These are phyloP conservation scores for Xylariaceae sp. DNA, from an alignment of 2,329 filamentous ascomycete genomes.

Conservation along the genomic window DNA sequence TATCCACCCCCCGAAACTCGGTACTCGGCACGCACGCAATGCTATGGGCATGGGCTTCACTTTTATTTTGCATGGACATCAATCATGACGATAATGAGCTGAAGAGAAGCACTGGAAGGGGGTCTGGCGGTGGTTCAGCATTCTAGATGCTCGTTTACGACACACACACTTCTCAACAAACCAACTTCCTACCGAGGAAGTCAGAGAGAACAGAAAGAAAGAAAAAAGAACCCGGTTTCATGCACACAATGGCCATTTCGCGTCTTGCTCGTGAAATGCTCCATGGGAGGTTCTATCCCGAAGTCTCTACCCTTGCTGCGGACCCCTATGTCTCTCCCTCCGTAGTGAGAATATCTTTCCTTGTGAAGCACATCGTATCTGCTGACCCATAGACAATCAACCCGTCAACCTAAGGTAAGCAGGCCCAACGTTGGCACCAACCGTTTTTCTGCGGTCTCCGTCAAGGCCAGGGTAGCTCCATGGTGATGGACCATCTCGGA, in stretches of 20 bases:
- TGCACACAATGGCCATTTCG: slow-evolving; percentile 72
- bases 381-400: no score
- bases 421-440: no score
- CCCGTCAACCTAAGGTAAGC: no score
- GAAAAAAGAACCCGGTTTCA: slow-evolving; percentile 39
- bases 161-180: slow-evolving; percentile 9
- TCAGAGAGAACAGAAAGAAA: slow-evolving; percentile 26
- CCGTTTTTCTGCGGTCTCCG: no score
- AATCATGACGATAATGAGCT: slow-evolving; percentile 11
- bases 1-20: slow-evolving; percentile 13
- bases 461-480: no score
- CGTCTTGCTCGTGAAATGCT: slow-evolving; percentile 62
- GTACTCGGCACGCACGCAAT: slow-evolving; percentile 13
- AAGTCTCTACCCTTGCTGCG: slow-evolving; percentile 42
- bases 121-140: slow-evolving; percentile 22
- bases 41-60: slow-evolving; percentile 13
- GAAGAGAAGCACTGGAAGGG: slow-evolving; percentile 2
- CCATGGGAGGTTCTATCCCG: slow-evolving; percentile 71
- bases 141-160: slow-evolving; percentile 29
- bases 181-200: slow-evolving; percentile 8
- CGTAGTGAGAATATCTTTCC: no score
- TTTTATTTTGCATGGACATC: slow-evolving; percentile 11
- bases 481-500: no score
- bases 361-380: no score
- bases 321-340: no score